Evolutionary conservation across 2,329 filamentous ascomycete species (phyloP).

Genomic region (Botryotinia calthae): DNA sequence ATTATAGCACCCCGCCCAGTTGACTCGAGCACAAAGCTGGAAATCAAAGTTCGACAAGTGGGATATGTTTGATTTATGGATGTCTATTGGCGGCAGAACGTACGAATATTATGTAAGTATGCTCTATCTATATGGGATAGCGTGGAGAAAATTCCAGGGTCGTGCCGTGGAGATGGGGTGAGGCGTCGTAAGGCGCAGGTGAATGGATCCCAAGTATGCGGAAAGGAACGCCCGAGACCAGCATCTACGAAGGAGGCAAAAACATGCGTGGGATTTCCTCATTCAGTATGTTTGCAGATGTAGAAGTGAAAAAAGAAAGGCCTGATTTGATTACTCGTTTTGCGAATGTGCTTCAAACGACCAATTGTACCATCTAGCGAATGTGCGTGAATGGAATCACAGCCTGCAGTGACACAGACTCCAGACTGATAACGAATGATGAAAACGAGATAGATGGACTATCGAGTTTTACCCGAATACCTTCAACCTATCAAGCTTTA

Average conservation of each 20-base stretch:
- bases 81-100: slow-evolving; percentile 7
- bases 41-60: slow-evolving; percentile 1
- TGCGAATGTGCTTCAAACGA: not conserved
- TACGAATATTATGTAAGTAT: slow-evolving; percentile 12
- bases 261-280: not conserved
- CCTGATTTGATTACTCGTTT: not conserved
- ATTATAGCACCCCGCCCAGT: not conserved
- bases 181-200: slow-evolving; percentile 17
- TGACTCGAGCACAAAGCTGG: slow-evolving; percentile 7
- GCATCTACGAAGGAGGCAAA: not conserved
- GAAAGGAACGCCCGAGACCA: slow-evolving; percentile 11
- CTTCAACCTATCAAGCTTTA: not conserved
- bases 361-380: not conserved
- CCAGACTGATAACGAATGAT: not conserved
- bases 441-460: not conserved
- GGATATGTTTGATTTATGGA: slow-evolving; percentile 17
- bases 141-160: slow-evolving; percentile 8
- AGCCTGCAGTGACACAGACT: not conserved
- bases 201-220: slow-evolving; percentile 2
- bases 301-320: slow-evolving; percentile 3
- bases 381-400: not conserved
- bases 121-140: not conserved
- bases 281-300: not conserved
- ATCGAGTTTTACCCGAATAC: not conserved
- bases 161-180: not conserved